phyloP scores from a whole-genome alignment of 1,284 basidiomycete genomes.

The Irpex sp. region DNA sequence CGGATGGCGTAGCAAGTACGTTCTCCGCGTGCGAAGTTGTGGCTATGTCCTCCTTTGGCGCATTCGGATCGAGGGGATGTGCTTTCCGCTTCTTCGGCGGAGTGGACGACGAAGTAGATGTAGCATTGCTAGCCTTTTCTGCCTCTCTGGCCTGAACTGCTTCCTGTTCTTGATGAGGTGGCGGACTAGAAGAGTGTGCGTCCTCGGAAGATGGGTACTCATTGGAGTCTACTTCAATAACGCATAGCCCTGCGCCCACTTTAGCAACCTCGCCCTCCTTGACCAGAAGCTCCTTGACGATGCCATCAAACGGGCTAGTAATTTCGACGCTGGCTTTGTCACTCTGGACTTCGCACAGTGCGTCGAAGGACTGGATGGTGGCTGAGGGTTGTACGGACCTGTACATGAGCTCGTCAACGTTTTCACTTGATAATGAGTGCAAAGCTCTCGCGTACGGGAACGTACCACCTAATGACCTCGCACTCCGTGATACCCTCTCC shows the following conservation, averaged over 20 bases:
- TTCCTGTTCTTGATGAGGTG: conserved; percentile 19
- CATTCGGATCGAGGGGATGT: conserved; percentile 70
- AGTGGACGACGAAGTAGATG: conserved; percentile 1
- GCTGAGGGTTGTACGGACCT: conserved; percentile 62
- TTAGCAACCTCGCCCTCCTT: conserved; percentile 84
- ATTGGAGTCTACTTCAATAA: conserved; percentile 78
- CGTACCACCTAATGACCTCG: conserved; percentile 85
- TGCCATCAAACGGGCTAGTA: conserved; percentile 84
- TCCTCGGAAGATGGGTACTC: conserved; percentile 15
- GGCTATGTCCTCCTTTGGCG: conserved; percentile 19
- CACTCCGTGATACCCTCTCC: conserved; percentile 92
- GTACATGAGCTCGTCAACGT: not conserved
- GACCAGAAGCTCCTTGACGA: conserved; percentile 70
- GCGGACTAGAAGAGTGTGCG: conserved; percentile 12
- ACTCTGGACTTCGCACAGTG: conserved; percentile 90
- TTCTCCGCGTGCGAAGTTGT: conserved; percentile 23
- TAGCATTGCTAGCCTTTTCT: not conserved
- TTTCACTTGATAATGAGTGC: no score
- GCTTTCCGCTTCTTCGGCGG: conserved; percentile 25
- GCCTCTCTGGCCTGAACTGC: conserved; percentile 1
- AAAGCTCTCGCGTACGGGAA: conserved; percentile 17
- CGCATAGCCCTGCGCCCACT: conserved; percentile 81
- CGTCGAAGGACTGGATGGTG: conserved; percentile 76
- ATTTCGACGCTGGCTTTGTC: conserved; percentile 96
- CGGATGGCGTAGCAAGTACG: conserved; percentile 73